These are phyloP conservation scores for Aspergillus thermomutatus DNA, from an alignment of 2,329 filamentous ascomycete genomes.

Conservation along the genomic window DNA sequence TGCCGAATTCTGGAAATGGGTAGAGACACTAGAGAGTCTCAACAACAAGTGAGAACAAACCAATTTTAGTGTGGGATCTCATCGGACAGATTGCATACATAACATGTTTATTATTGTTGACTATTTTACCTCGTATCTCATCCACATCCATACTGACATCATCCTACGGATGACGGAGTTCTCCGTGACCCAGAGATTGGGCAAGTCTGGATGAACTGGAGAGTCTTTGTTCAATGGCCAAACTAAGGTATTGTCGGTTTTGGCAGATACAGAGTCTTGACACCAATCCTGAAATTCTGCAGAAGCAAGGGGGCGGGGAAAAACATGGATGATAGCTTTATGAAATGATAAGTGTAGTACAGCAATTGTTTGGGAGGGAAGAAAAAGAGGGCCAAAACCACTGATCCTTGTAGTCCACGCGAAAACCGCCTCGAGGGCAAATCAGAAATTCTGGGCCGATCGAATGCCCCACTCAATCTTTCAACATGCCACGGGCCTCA, in stretches of 20 bases:
- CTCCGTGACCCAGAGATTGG: neutral
- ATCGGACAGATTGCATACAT: neutral
- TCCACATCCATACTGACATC: neutral
- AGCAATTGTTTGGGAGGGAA: neutral
- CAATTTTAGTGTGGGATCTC: neutral
- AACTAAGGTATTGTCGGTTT: neutral
- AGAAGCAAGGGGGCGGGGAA: constrained; percentile 7
- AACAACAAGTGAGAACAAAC: neutral
- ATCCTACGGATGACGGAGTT: neutral
- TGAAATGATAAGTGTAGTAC: neutral
- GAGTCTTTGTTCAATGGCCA: neutral
- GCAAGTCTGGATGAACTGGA: neutral
- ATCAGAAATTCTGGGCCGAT: neutral
- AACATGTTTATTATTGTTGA: too few species aligned
- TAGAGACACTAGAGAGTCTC: too few species aligned
- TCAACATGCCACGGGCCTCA: neutral
- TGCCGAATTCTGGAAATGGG: neutral
- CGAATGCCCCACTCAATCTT: neutral
- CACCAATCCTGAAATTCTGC: neutral
- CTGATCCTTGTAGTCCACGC: constrained; percentile 21
- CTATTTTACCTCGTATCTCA: neutral
- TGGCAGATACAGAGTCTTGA: neutral
- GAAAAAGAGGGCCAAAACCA: neutral
- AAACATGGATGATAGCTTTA: neutral
- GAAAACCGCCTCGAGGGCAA: constrained; percentile 3